phyloP scores from a whole-genome alignment of 139 green algal species.

The Coccomyxa sp. region DNA sequence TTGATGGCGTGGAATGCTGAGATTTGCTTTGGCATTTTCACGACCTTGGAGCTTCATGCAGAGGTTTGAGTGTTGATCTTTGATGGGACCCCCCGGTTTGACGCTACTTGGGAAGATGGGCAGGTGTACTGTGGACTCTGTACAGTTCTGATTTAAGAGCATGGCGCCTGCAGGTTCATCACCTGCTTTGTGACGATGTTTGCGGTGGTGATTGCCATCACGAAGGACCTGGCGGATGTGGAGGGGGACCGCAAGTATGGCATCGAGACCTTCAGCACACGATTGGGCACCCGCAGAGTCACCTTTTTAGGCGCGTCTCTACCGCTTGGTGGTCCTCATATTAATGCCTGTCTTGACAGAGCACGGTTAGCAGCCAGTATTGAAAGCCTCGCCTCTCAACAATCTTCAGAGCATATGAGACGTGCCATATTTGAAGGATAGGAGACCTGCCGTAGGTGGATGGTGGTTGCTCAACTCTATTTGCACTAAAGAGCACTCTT shows the following conservation, averaged over 20 bases:
- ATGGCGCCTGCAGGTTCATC: slow-evolving; percentile 80
- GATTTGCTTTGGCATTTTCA: too few species aligned
- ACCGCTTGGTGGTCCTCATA: not conserved
- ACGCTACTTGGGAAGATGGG: not conserved
- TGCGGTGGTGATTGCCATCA: slow-evolving; percentile 95
- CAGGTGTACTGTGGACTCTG: not conserved
- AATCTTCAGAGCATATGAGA: not conserved
- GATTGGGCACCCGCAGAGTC: slow-evolving; percentile 69
- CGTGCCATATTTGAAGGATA: too few species aligned
- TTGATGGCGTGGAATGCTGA: too few species aligned
- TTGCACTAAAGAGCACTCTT: too few species aligned
- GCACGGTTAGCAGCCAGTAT: not conserved
- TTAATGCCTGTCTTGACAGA: not conserved
- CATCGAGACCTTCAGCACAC: slow-evolving; percentile 92
- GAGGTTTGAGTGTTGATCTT: not conserved
- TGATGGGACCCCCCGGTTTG: not conserved
- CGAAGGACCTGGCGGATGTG: slow-evolving; percentile 97
- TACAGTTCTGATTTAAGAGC: not conserved
- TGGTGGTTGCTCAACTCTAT: too few species aligned
- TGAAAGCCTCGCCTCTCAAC: not conserved
- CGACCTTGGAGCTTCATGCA: too few species aligned
- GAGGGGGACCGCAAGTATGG: slow-evolving; percentile 87
- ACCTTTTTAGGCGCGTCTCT: slow-evolving; percentile 43
- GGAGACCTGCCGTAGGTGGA: too few species aligned
- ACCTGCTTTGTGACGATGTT: slow-evolving; percentile 97